phyloP scores from a whole-genome alignment of 2,329 filamentous ascomycete species.

The Sclerotinia spermophila region DNA sequence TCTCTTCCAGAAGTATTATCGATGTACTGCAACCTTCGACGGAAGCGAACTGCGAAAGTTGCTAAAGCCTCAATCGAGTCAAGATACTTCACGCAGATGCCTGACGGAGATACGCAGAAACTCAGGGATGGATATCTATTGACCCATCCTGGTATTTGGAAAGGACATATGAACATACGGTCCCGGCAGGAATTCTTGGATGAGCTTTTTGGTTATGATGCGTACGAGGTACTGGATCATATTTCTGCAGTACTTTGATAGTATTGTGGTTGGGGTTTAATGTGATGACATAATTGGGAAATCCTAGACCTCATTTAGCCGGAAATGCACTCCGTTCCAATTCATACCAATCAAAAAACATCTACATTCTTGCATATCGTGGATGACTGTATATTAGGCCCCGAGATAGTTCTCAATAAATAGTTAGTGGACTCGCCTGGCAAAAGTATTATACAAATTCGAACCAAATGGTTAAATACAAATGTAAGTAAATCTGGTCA shows the following conservation, averaged over 20 bases:
- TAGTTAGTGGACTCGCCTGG: neutral
- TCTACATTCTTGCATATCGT: too few relatives aligned
- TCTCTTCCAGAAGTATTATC: neutral
- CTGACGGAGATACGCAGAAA: conserved; percentile 21
- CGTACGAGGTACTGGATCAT: conserved; percentile 16
- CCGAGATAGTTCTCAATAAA: too few relatives aligned
- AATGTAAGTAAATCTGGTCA: neutral
- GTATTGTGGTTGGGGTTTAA: neutral
- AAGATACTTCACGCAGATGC: conserved; percentile 27
- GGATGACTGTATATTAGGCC: neutral
- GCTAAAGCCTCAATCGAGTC: conserved; percentile 24
- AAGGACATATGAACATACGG: conserved; percentile 24
- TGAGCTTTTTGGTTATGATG: conserved; percentile 26
- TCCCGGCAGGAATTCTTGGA: conserved; percentile 18
- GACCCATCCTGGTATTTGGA: conserved; percentile 23
- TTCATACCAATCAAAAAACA: neutral
- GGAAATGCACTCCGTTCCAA: neutral
- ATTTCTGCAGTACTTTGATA: neutral
- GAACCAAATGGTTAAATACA: neutral
- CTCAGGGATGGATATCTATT: conserved; percentile 25
- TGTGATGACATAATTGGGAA: neutral
- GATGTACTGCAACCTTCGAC: conserved; percentile 12
- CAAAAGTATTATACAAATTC: too few relatives aligned
- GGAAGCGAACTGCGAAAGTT: conserved; percentile 23
- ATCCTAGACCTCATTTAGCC: neutral